Evolutionary conservation across 2,329 filamentous ascomycete species (phyloP), one percentile per base, ranked within the genome.

Genomic region (Polytolypa hystricis): DNA sequence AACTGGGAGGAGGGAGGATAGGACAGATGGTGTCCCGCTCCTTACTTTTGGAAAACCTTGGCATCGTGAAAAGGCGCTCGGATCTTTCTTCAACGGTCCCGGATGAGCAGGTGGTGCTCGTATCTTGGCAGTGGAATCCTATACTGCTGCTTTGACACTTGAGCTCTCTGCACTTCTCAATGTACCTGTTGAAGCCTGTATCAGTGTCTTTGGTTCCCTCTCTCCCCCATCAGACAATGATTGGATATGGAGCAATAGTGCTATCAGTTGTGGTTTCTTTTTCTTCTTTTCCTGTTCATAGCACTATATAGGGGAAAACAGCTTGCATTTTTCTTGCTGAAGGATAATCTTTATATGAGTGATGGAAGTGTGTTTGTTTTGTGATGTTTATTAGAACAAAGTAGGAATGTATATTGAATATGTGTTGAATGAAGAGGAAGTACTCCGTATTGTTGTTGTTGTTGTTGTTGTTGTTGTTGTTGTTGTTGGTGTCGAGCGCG

Each of bases 41-140:
- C 16, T 6, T 8, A 28, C 18, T 29, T 9, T 10, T 11, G 23
- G 14, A 5, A 16, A 35, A 19, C 2, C 21, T 19, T 11, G 27
- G 27, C 20, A 6, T 12, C 21, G 11, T 27, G 26, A 11, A 18
- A n/a, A n/a, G n/a, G n/a, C 29, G 8, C n/a, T 30, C 27, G 14
- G 31, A 23, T 35, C 11, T 12, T 20, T n/a, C 14, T 25, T 10
- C 17, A 16, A 28, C 17, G 10, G 18, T 17, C 16, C 4, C 9
- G 15, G 12, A 9, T 28, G 12, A 30, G 34, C 43, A 43, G 53
- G 57, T 57, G 49, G 58, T 62, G 54, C 57, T 61, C 56, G 58
- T 47, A 52, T 52, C 45, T 42, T 28, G 21, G 18, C 12, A 29
- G 21, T 20, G 12, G 39, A 48, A 43, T 37, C 35, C 31, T 20